Conservation (phyloP, 441 rosid genomes). For the Populus tomentosa region DNA sequence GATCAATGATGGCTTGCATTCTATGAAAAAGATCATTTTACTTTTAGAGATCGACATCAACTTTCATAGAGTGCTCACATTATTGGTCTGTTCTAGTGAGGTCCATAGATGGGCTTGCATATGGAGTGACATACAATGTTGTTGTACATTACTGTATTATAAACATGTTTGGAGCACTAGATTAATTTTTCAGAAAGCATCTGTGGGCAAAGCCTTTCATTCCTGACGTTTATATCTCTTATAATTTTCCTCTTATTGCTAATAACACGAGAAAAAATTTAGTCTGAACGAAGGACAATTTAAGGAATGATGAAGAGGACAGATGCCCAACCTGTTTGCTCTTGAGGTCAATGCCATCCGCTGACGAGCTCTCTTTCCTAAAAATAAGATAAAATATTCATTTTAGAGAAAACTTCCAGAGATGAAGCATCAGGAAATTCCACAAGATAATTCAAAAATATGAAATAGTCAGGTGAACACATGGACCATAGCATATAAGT, state of each 20-base stretch:
- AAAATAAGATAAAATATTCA: background rate
- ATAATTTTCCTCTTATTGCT: too few relatives aligned
- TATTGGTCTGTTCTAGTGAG: background rate
- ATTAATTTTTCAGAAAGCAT: background rate
- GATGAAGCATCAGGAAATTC: background rate
- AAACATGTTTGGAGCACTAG: background rate
- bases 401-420: background rate
- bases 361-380: constrained; percentile 48
- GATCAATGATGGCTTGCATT: background rate
- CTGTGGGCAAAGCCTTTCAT: background rate
- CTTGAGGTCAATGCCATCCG: constrained; percentile 47
- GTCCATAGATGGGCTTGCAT: background rate
- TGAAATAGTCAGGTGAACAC: too few relatives aligned
- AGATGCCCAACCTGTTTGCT: constrained; percentile 51
- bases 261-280: background rate
- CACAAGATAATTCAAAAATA: background rate
- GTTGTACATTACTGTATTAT: background rate
- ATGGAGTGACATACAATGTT: background rate
- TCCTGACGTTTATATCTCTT: too few relatives aligned
- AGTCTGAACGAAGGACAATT: background rate
- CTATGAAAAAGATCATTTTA: background rate
- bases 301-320: constrained; percentile 4
- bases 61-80: background rate
- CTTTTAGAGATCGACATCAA: background rate
- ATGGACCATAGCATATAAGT: background rate